A percentile compares a stretch with the other conserved stretches of the same genome.
Evolutionary conservation across 768 basidiomycete species (phyloP).

Genomic region (Auricularia cornea): DNA sequence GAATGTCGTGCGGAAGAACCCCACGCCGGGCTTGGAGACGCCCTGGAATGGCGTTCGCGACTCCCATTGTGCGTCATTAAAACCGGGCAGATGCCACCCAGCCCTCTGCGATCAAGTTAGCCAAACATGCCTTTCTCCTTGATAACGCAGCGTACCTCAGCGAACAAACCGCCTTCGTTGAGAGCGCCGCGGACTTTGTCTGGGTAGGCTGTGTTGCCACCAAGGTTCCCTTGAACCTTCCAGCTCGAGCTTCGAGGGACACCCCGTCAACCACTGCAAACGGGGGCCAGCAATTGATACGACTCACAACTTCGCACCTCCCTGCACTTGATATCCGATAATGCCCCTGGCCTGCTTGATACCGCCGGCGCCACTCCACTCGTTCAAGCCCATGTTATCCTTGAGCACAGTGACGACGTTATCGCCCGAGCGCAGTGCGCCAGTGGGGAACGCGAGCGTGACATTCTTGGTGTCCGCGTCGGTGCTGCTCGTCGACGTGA

Average conservation of each 20-base stretch:
- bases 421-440: slow-evolving; percentile 45
- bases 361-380: not conserved
- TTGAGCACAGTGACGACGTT: slow-evolving; percentile 63
- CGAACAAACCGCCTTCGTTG: slow-evolving; percentile 66
- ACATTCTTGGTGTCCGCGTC: slow-evolving; percentile 53
- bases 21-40: slow-evolving; percentile 62
- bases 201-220: slow-evolving; percentile 64
- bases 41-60: slow-evolving; percentile 48
- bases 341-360: not conserved
- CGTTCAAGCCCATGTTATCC: not conserved
- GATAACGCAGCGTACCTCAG: slow-evolving; percentile 27
- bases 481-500: not conserved
- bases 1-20: slow-evolving; percentile 76
- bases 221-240: slow-evolving; percentile 70
- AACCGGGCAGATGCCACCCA: slow-evolving; percentile 72
- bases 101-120: slow-evolving; percentile 22
- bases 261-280: not conserved
- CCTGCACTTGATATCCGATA: not conserved
- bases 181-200: slow-evolving; percentile 64
- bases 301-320: not conserved
- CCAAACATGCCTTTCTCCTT: not conserved
- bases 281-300: not conserved
- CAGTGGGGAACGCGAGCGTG: slow-evolving; percentile 51
- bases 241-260: slow-evolving; percentile 27
- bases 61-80: slow-evolving; percentile 51